Percentiles rank a stretch among this genome's conserved stretches.
phyloP scores from a whole-genome alignment of 2,329 filamentous ascomycete genomes.

The Albophoma yamanashiensis region DNA sequence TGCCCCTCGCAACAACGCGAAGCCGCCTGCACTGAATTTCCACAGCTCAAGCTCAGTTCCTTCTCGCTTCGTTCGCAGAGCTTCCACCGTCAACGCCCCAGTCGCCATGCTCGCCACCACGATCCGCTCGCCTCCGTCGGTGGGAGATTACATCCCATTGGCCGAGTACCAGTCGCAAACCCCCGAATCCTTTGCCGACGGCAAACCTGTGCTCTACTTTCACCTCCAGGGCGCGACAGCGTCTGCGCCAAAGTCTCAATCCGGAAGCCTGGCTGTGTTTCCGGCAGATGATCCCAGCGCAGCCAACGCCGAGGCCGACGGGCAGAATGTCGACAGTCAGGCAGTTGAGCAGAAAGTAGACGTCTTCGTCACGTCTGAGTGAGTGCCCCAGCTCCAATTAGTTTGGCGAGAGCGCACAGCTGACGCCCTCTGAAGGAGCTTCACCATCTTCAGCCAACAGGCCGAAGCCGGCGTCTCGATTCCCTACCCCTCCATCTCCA shows the following conservation, averaged over 20 bases:
- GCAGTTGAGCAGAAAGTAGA: slow-evolving; percentile 38
- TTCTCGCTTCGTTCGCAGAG: background rate
- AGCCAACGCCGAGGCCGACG: slow-evolving; percentile 8
- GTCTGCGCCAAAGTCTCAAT: slow-evolving; percentile 43
- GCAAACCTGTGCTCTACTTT: slow-evolving; percentile 61
- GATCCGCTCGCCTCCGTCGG: slow-evolving; percentile 44
- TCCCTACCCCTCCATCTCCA: slow-evolving; percentile 62
- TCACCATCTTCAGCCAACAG: slow-evolving; percentile 53
- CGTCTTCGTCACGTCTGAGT: slow-evolving; percentile 50
- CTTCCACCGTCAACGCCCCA: background rate
- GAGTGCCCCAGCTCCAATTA: background rate
- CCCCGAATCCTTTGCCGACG: slow-evolving; percentile 59
- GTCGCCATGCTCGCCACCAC: slow-evolving; percentile 36
- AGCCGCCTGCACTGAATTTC: background rate
- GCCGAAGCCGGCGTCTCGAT: slow-evolving; percentile 53
- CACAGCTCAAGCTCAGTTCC: background rate
- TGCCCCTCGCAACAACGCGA: background rate
- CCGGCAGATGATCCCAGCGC: slow-evolving; percentile 24
- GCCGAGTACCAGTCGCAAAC: slow-evolving; percentile 63
- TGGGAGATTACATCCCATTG: slow-evolving; percentile 52
- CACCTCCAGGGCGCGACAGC: slow-evolving; percentile 47
- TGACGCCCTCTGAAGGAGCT: slow-evolving; percentile 15
- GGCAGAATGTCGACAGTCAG: slow-evolving; percentile 23
- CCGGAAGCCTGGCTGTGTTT: slow-evolving; percentile 44
- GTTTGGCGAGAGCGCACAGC: background rate